Evolutionary conservation across 225 moss, liverwort and hornwort genomes (phyloP).

Genomic region (Pseudisothecium myosuroides): DNA sequence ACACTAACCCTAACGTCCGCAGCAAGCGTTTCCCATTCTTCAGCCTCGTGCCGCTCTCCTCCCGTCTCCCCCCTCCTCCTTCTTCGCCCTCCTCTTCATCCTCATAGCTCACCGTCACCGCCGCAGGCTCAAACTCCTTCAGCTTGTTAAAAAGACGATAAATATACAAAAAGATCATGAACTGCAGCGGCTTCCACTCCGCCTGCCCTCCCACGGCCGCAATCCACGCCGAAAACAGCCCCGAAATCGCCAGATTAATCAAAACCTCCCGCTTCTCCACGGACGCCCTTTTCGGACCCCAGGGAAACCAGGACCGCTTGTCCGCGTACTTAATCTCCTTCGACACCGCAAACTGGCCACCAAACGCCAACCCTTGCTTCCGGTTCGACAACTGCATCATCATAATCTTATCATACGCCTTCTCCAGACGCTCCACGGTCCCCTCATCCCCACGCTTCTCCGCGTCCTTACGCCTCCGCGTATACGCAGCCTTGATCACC

Average conservation of each 20-base stretch:
- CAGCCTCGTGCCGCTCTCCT: conserved; percentile 19
- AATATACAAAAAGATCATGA: conserved; percentile 76
- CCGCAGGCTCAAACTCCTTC: conserved; percentile 42
- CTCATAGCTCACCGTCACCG: conserved; percentile 19
- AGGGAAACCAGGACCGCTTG: conserved; percentile 66
- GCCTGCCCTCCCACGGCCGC: conserved; percentile 33
- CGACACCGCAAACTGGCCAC: conserved; percentile 70
- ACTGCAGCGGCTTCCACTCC: conserved; percentile 95
- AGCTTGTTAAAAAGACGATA: conserved; percentile 78
- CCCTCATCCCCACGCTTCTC: conserved; percentile 73
- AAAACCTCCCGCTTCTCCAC: conserved; percentile 34
- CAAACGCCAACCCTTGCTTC: conserved; percentile 69
- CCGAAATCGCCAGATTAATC: conserved; percentile 61
- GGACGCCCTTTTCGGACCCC: conserved; percentile 64
- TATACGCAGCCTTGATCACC: conserved; percentile 52
- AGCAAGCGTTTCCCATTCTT: conserved; percentile 64
- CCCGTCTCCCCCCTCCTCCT: conserved; percentile 12
- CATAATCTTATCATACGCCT: conserved; percentile 81
- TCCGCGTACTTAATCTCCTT: conserved; percentile 94
- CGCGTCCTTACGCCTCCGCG: conserved; percentile 61
- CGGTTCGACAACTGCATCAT: conserved; percentile 93
- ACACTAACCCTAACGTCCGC: conserved; percentile 66
- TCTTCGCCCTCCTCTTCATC: conserved; percentile 45
- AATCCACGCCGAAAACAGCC: conserved; percentile 55
- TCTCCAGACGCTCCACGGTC: conserved; percentile 58